Evolutionary conservation across 2,329 filamentous ascomycete genomes (phyloP), one percentile per base, ranked within the genome.

Genomic region (Fusarium acutatum): DNA sequence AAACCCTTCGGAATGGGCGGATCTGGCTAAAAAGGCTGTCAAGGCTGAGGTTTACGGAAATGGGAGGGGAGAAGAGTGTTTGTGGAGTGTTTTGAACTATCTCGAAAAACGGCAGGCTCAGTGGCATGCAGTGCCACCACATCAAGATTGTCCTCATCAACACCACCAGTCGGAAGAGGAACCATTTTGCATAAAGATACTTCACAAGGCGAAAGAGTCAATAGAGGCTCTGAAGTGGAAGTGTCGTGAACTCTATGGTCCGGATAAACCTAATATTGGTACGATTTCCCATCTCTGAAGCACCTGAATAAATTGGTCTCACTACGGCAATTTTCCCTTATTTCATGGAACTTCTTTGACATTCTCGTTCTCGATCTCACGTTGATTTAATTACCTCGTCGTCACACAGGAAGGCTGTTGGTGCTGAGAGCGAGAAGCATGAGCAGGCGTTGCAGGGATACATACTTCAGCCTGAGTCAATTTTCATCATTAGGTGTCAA

Each of bases 141-240:
- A 37, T n/a, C 32, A 20, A 7, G 44, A 63, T 32, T 63, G 38
- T 1, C 43, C 26, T n/a, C 32, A 63, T 1, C 30, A 30, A 1
- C 18, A n/a, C 4, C 44, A 9, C 1, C 30, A 20, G 20, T 12
- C 24, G 6, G 60, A 47, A 6, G 26, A 66, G 11, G 60, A 65
- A 13, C 63, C 60, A 0, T 37, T 66, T 15, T 66, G 63, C 35
- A 54, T 66, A 6, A 66, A 47, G 60, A 64, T 57, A 10, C 28
- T 66, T 11, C 60, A 40, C 5, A 40, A 24, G 11, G 24, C 38
- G 4, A 49, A 58, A 35, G 28, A 47, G 11, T 28, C 46, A 6
- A 13, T 65, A 26, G 40, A 40, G 13, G 13, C 47, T 7, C 32
- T 65, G 1, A 35, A 64, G 6, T 62, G 54, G 54, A 58, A 47